A percentile compares a stretch with the other conserved stretches of the same genome.
Evolutionary conservation across 768 basidiomycete genomes (phyloP).

Genomic region (Xerocomellus intermedius): DNA sequence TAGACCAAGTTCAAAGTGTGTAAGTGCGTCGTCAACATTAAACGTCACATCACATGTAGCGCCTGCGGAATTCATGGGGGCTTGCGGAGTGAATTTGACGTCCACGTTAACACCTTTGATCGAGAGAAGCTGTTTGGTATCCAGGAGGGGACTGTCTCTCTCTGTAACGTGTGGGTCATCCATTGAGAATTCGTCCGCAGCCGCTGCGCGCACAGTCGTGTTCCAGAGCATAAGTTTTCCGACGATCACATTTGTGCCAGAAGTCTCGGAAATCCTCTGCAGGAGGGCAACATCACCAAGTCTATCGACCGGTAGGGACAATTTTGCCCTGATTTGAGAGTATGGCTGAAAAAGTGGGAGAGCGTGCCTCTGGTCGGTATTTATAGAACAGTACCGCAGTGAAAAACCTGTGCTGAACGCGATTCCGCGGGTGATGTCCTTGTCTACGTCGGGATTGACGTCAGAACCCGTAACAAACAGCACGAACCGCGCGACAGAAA

Average conservation of each 20-base stretch:
- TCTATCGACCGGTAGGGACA: slow-evolving; percentile 54
- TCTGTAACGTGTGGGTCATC: slow-evolving; percentile 63
- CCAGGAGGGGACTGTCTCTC: slow-evolving; percentile 46
- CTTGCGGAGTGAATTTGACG: slow-evolving; percentile 20
- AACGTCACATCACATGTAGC: slow-evolving; percentile 43
- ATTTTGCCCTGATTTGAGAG: slow-evolving; percentile 48
- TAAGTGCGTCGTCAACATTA: slow-evolving; percentile 51
- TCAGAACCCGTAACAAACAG: slow-evolving; percentile 77
- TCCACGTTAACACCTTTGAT: slow-evolving; percentile 36
- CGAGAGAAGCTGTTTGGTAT: slow-evolving; percentile 42
- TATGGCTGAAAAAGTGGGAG: slow-evolving; percentile 28
- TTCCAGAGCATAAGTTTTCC: slow-evolving; percentile 46
- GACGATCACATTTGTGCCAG: slow-evolving; percentile 40
- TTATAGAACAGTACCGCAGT: slow-evolving; percentile 54
- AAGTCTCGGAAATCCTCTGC: slow-evolving; percentile 34
- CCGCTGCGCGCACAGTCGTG: slow-evolving; percentile 55
- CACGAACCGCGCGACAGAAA: slow-evolving; percentile 61
- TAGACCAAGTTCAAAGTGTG: slow-evolving; percentile 59
- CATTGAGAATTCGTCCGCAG: slow-evolving; percentile 64
- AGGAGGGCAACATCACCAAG: slow-evolving; percentile 44
- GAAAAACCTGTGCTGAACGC: slow-evolving; percentile 55
- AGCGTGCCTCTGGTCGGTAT: slow-evolving; percentile 14
- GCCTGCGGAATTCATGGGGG: slow-evolving; percentile 2
- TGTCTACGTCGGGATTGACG: slow-evolving; percentile 67
- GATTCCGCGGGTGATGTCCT: slow-evolving; percentile 68